Percentiles rank a stretch among this genome's conserved stretches.
Evolutionary conservation across 75 land plant genomes (phyloP).

Genomic region (Larix kaempferi): DNA sequence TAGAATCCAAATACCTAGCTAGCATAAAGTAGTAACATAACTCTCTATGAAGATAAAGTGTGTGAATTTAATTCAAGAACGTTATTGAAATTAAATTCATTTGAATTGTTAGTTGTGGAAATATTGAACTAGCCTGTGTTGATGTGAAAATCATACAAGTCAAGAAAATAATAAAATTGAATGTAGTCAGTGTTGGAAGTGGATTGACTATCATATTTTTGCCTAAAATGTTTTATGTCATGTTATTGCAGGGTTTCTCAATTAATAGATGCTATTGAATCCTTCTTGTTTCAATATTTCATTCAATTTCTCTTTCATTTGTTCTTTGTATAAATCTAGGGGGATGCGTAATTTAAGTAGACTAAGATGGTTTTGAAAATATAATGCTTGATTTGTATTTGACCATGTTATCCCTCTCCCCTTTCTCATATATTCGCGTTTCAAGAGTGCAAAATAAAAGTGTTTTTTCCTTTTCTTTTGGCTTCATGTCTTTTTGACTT

Average conservation of each 20-base stretch:
- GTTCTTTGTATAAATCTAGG: background rate
- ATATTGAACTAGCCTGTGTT: background rate
- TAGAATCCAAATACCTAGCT: background rate
- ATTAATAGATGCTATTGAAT: background rate
- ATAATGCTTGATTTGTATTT: background rate
- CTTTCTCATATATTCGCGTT: no score
- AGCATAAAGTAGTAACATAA: background rate
- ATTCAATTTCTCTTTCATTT: background rate
- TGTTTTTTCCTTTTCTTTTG: no score
- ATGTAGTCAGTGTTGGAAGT: background rate
- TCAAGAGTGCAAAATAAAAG: no score
- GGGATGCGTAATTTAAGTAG: background rate
- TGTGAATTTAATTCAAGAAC: background rate
- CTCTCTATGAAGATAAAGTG: background rate
- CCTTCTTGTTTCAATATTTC: background rate
- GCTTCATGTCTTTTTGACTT: no score
- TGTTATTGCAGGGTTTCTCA: background rate
- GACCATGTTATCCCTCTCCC: no score
- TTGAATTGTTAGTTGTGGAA: background rate
- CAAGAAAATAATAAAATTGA: background rate
- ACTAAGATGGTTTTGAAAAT: background rate
- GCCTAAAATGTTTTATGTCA: background rate
- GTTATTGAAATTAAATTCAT: background rate
- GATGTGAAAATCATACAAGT: background rate
- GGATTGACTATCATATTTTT: background rate